phyloP scores from a whole-genome alignment of 2,329 filamentous ascomycete genomes.

The Paracamarosporium sp. region DNA sequence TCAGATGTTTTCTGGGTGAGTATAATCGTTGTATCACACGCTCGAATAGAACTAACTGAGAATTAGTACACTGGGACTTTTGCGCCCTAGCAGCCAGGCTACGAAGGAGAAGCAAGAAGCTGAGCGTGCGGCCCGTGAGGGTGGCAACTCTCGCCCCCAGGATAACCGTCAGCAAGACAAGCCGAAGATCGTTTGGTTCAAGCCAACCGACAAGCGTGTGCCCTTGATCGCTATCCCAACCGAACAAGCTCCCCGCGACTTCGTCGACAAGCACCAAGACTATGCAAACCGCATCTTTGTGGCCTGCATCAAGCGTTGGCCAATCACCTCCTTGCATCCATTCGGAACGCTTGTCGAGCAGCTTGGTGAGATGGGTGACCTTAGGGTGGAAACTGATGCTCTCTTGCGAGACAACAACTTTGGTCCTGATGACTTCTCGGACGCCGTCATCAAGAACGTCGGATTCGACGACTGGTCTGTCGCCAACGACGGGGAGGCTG shows the following conservation, averaged over 20 bases:
- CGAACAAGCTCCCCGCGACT: constrained; percentile 95
- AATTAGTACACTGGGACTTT: constrained; percentile 78
- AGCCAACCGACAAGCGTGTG: constrained; percentile 98
- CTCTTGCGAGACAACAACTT: constrained; percentile 99
- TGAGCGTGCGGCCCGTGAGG: constrained; percentile 89
- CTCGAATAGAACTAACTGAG: constrained; percentile 15
- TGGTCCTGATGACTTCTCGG: constrained; percentile 94
- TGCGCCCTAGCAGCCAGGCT: constrained; percentile 95
- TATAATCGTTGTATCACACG: neutral
- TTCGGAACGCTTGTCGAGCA: constrained; percentile 98
- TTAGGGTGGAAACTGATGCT: constrained; percentile 97
- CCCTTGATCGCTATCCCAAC: constrained; percentile 98
- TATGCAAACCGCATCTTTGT: constrained; percentile 98
- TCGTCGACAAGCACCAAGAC: constrained; percentile 97
- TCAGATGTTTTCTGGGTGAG: constrained; percentile 89
- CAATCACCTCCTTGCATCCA: constrained; percentile 98
- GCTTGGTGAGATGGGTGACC: constrained; percentile 94
- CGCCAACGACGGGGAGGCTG: constrained; percentile 78
- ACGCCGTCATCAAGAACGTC: constrained; percentile 92
- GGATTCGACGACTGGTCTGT: constrained; percentile 92
- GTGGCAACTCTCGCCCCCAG: constrained; percentile 72
- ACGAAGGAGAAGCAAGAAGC: constrained; percentile 99
- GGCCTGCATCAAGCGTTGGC: constrained; percentile 99
- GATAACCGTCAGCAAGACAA: constrained; percentile 90
- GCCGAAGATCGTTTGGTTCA: constrained; percentile 99